These are phyloP conservation scores for Oryza glumipatula DNA, from an alignment of 176 grass and related monocot species.

Conservation along the genomic window DNA sequence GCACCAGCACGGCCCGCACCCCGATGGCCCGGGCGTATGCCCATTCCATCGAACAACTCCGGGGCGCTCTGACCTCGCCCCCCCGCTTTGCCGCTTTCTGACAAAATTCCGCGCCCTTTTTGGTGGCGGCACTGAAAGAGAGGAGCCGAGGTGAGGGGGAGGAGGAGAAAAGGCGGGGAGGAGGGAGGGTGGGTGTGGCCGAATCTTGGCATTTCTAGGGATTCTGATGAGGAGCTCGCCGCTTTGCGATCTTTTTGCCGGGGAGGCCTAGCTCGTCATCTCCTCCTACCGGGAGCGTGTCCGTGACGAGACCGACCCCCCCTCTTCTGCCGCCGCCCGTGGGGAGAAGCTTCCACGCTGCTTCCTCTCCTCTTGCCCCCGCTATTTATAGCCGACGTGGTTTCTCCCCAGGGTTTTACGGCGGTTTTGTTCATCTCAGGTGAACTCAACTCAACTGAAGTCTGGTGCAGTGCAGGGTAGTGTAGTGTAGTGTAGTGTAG, in stretches of 20 bases:
- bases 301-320: slow-evolving; percentile 51
- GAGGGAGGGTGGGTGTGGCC: slow-evolving; percentile 31
- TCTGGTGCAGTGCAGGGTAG: background rate
- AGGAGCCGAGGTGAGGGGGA: slow-evolving; percentile 23
- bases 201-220: slow-evolving; percentile 89
- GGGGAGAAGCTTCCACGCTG: slow-evolving; percentile 75
- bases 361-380: slow-evolving; percentile 56
- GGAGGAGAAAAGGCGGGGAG: slow-evolving; percentile 24
- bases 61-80: background rate
- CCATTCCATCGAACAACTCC: slow-evolving; percentile 20
- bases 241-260: slow-evolving; percentile 50
- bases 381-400: slow-evolving; percentile 53
- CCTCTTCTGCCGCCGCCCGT: background rate
- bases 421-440: slow-evolving; percentile 8
- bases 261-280: background rate
- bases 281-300: slow-evolving; percentile 46
- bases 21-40: slow-evolving; percentile 35
- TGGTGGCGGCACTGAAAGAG: slow-evolving; percentile 53
- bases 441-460: slow-evolving; percentile 26
- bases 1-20: slow-evolving; percentile 39
- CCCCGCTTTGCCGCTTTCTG: slow-evolving; percentile 60
- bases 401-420: slow-evolving; percentile 25
- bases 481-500: background rate
- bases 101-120: slow-evolving; percentile 68
- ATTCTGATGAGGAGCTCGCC: slow-evolving; percentile 39